Percentiles rank a stretch among this genome's conserved stretches.
Conservation (phyloP, 2,329 filamentous ascomycete genomes). For the Colletotrichum sp. region DNA sequence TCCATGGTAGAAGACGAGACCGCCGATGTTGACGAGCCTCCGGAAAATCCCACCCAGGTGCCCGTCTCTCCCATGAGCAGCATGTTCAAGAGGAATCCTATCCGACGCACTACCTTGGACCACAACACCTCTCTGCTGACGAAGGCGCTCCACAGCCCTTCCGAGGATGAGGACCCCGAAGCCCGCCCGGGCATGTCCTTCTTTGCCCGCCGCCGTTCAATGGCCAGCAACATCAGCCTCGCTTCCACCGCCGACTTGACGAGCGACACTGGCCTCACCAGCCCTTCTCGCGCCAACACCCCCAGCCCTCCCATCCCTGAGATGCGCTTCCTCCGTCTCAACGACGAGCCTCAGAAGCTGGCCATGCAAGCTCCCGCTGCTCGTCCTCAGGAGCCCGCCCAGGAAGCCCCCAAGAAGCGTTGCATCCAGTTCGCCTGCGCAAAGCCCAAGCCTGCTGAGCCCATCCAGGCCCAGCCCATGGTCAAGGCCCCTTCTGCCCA, state of each 20-base stretch:
- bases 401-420: slow-evolving; percentile 66
- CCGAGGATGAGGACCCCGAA: slow-evolving; percentile 59
- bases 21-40: slow-evolving; percentile 86
- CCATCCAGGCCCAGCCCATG: slow-evolving; percentile 32
- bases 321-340: slow-evolving; percentile 50
- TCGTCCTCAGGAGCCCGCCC: slow-evolving; percentile 55
- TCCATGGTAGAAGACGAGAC: slow-evolving; percentile 63
- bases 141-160: slow-evolving; percentile 74
- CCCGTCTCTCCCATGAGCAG: slow-evolving; percentile 30
- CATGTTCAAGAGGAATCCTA: slow-evolving; percentile 52
- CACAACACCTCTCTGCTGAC: slow-evolving; percentile 85
- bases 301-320: slow-evolving; percentile 84
- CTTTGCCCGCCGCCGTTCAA: slow-evolving; percentile 62
- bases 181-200: slow-evolving; percentile 38
- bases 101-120: slow-evolving; percentile 51
- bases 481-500: slow-evolving; percentile 37
- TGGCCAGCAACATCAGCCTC: slow-evolving; percentile 80
- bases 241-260: slow-evolving; percentile 89
- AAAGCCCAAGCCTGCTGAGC: slow-evolving; percentile 45
- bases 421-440: slow-evolving; percentile 93
- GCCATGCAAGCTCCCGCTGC: slow-evolving; percentile 61
- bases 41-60: slow-evolving; percentile 57
- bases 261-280: slow-evolving; percentile 92
- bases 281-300: slow-evolving; percentile 84
- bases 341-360: slow-evolving; percentile 27